These are phyloP conservation scores for Penicillium nordicum DNA, from an alignment of 2,329 filamentous ascomycete species.

Conservation along the genomic window DNA sequence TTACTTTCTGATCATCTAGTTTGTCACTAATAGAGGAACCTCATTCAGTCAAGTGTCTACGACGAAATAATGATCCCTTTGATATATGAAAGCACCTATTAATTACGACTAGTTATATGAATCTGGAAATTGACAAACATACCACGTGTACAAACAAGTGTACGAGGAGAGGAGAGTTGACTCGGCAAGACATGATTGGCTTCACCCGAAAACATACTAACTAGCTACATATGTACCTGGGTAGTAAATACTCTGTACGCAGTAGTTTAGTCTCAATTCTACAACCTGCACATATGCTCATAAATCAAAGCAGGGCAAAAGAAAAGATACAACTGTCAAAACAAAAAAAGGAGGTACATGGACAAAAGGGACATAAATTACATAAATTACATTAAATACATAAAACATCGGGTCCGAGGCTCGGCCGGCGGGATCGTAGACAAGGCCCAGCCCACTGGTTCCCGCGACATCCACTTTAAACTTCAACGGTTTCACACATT, in stretches of 20 bases:
- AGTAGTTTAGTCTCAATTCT: neutral
- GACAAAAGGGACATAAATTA: neutral
- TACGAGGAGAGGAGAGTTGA: neutral
- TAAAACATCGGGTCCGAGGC: constrained; percentile 18
- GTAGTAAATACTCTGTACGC: too few relatives aligned
- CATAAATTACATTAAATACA: neutral
- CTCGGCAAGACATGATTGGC: neutral
- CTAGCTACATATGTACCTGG: too few relatives aligned
- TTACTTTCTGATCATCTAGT: neutral
- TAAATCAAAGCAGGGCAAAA: neutral
- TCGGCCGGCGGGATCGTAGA: constrained; percentile 16
- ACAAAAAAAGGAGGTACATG: neutral
- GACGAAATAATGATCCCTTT: neutral
- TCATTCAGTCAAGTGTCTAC: neutral
- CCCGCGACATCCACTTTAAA: neutral
- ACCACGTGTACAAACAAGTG: neutral
- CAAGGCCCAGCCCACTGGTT: neutral
- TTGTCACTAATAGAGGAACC: neutral
- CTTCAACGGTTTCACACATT: constrained; percentile 15
- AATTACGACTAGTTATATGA: neutral
- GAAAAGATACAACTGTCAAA: neutral
- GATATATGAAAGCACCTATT: too few relatives aligned
- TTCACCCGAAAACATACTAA: too few relatives aligned
- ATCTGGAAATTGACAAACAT: neutral
- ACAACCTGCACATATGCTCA: neutral